phyloP scores from a whole-genome alignment of 1,284 basidiomycete genomes.

The Cutaneotrichosporon cavernicola region DNA sequence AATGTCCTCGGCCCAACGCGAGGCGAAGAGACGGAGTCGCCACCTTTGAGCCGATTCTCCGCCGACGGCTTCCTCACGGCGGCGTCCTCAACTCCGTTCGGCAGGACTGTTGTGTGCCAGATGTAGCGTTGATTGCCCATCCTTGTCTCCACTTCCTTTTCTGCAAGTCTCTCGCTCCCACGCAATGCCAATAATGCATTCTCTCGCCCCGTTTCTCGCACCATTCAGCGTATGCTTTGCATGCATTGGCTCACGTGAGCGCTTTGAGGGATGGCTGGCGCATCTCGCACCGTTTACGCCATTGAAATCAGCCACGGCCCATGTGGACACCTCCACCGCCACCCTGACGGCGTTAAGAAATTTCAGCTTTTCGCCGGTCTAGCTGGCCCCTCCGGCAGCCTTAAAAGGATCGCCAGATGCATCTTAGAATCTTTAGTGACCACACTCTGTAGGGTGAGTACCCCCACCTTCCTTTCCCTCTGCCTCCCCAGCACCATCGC shows the following conservation, averaged over 20 bases:
- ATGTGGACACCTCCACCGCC: slow-evolving; percentile 5
- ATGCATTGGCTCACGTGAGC: neutral
- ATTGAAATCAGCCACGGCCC: slow-evolving; percentile 6
- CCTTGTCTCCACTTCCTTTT: neutral
- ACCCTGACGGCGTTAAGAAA: slow-evolving; percentile 2
- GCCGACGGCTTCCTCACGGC: neutral
- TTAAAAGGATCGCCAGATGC: neutral
- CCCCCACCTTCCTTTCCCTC: neutral
- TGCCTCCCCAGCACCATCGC: neutral
- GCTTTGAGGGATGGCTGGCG: neutral
- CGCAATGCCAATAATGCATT: neutral
- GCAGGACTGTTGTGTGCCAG: neutral
- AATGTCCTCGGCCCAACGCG: no score
- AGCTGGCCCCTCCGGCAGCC: neutral
- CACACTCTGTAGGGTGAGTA: slow-evolving; percentile 15
- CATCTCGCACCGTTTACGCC: slow-evolving; percentile 5
- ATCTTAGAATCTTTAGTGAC: slow-evolving; percentile 6
- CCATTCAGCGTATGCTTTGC: neutral
- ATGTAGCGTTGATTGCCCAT: neutral
- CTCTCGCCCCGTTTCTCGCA: neutral
- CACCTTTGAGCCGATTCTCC: neutral
- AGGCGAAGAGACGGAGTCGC: neutral
- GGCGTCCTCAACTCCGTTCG: neutral
- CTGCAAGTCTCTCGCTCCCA: neutral
- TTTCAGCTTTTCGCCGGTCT: slow-evolving; percentile 1